Evolutionary conservation across 2,329 filamentous ascomycete genomes (phyloP).

Genomic region (Blumeria graminis): DNA sequence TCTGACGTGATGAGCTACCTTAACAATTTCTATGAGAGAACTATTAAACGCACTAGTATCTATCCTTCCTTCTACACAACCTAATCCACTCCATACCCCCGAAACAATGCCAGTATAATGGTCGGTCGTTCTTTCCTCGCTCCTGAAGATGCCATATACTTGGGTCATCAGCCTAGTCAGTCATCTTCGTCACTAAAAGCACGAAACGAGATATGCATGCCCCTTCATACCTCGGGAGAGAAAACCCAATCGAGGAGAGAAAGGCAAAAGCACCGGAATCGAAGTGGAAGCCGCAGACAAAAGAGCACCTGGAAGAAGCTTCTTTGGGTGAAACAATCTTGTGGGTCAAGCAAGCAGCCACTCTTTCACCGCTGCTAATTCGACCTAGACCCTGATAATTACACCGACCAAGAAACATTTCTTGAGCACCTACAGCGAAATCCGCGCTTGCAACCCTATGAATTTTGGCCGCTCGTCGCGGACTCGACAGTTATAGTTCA

Average conservation of each 20-base stretch:
- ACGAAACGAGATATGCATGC: constrained; percentile 18
- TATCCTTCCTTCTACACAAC: too few species aligned
- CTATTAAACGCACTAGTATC: too few species aligned
- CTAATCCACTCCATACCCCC: too few species aligned
- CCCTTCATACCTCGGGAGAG: constrained; percentile 8
- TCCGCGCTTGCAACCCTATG: constrained; percentile 77
- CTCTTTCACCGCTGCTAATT: constrained; percentile 6
- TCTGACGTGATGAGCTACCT: too few species aligned
- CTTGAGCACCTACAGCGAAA: constrained; percentile 90
- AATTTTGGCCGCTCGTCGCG: constrained; percentile 91
- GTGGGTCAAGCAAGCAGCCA: constrained; percentile 19
- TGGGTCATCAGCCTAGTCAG: constrained; percentile 32
- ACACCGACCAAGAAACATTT: constrained; percentile 91
- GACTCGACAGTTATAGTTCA: constrained; percentile 94
- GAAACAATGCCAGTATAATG: too few species aligned
- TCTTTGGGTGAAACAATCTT: constrained; percentile 92
- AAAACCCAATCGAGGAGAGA: constrained; percentile 7
- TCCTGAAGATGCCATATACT: constrained; percentile 61
- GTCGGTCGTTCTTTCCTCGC: constrained; percentile 31
- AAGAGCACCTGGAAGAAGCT: constrained; percentile 80
- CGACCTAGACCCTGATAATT: constrained; percentile 82
- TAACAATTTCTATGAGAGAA: too few species aligned
- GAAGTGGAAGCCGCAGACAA: constrained; percentile 28
- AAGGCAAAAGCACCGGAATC: constrained; percentile 11
- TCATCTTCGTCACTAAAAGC: constrained; percentile 18